Base-by-base conservation (phyloP, 1,284 basidiomycete species). In the Phylloboletellus chloephorus region DNA sequence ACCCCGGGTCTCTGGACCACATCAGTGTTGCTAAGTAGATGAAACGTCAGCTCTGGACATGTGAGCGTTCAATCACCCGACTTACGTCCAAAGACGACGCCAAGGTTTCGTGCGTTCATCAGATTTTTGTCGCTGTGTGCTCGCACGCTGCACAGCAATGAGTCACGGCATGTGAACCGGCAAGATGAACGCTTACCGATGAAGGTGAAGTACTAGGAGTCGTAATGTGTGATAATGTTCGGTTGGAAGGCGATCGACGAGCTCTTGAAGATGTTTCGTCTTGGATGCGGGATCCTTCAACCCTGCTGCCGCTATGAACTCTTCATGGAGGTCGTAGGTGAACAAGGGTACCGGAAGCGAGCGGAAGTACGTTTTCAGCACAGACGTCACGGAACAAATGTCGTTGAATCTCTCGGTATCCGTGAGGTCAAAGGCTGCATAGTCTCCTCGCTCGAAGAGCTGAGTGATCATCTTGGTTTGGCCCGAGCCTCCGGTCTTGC, bases 61-160 rank as follows among this genome's bases (percentile, higher is more conserved):
- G n/a, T 24, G 9, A 7, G 23, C 26, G 40, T 21, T 20, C 31
- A 34, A 31, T 10, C 2, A 26, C 17, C 11, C 31, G 10, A 83
- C 92, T 70, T 64, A 97, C 93, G 95, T 52, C 96, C 96, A 68
- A 98, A 98, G 30, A 99, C 93, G n/a, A 98, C 92, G n/a, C 96
- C 96, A 15, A 99, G 68, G 57, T 98, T 99, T 49, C 92, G 78
- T 3, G 91, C 84, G 37, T 82, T 92, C 96, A 99, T 98, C 39
- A 93, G 73, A 63, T 98, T 99, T 45, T 73, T 71, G 17, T 82
- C 79, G 43, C 75, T 78, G 26, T 73, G 71, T 43, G 81, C 71
- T 54, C 79, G 79, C 19, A 95, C 74, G 42, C 91, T 89, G 51
- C 31, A 44, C 38, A 39, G 39, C 23, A 19, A 40, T 49, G 10